Percentiles rank a stretch among this genome's conserved stretches.
Evolutionary conservation across 306 rosid species (phyloP).

Genomic region (Quercus variabilis): DNA sequence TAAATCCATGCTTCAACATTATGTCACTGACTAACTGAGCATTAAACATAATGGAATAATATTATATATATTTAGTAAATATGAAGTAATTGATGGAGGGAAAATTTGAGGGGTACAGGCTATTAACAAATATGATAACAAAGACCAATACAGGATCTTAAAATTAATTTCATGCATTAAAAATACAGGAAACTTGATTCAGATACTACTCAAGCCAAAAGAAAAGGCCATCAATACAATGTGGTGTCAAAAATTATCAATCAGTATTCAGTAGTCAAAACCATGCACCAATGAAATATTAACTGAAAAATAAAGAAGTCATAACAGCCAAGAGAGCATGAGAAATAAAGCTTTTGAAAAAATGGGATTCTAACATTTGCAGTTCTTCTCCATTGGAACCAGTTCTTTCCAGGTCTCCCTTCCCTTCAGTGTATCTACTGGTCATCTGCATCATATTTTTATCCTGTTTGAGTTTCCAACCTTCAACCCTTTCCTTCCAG

Average conservation of each 20-base stretch:
- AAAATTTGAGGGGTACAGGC: not conserved
- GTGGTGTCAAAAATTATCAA: not conserved
- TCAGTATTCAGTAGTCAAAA: not conserved
- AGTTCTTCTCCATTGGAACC: slow-evolving; percentile 99
- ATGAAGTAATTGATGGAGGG: not conserved
- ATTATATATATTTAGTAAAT: not conserved
- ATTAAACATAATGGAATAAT: not conserved
- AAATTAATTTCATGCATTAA: not conserved
- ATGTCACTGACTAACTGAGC: not conserved
- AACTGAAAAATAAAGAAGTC: not conserved
- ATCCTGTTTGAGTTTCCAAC: slow-evolving; percentile 97
- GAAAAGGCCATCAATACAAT: not conserved
- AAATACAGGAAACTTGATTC: not conserved
- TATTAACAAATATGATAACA: not conserved
- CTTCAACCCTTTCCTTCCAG: slow-evolving; percentile 99
- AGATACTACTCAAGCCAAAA: not conserved
- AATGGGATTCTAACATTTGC: slow-evolving; percentile 57
- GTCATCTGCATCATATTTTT: slow-evolving; percentile 73
- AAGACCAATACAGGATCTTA: not conserved
- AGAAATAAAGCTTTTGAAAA: not conserved
- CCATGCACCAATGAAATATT: not conserved
- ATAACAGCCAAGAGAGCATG: not conserved
- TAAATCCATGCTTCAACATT: not conserved
- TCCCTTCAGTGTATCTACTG: slow-evolving; percentile 78
- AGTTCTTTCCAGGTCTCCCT: slow-evolving; percentile 94